Base-by-base conservation (phyloP, 371 early-diverging fungal genomes). In the Umbelopsis sp. region DNA sequence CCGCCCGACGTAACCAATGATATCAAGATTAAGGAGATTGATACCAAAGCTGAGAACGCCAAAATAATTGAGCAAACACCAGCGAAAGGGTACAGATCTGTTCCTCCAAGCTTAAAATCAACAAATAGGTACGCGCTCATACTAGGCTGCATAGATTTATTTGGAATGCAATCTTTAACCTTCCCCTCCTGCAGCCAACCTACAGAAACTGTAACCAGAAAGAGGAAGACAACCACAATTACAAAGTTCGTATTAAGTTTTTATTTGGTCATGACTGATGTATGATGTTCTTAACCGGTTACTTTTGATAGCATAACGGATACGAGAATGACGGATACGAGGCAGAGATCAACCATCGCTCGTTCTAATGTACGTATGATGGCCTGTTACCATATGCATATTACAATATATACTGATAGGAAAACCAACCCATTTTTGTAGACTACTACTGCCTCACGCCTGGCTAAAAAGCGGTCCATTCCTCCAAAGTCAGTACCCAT, bases 1-100 rank as follows among this genome's bases (percentile, higher is more conserved):
- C 73, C 80, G 4, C 68, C 63, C 3, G 70, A 74, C 24, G 66
- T 67, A 57, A 70, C 72, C 50, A 71, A 70, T 22, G 68, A 74
- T 12, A 24, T 75, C 9, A 65, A 70, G 12, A 63, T 52, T 12
- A 66, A 67, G 8, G 29, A 71, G 8, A 29, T 22, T 18, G 57
- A 52, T 24, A 16, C 35, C 10, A 57, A n/a, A n/a, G 18, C 29
- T 8, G 57, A 57, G 29, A 57, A 57, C 29, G 57, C 57, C 18
- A 57, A 57, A 29, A 11, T 57, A 2, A 57, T 57, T 16, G 57
- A 57, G 29, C 57, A 57, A 35, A 57, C 57, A 32, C 57, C 57
- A 29, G 32, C 57, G 11, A 24, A 32, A 57, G 57, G 57, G 7
- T 57, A 57, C 18, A 29, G 57, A 57, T 57, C 57, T 35, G 29